Evolutionary conservation across 208 protist genomes (phyloP).

Genomic region (Acanthamoeba sp.): DNA sequence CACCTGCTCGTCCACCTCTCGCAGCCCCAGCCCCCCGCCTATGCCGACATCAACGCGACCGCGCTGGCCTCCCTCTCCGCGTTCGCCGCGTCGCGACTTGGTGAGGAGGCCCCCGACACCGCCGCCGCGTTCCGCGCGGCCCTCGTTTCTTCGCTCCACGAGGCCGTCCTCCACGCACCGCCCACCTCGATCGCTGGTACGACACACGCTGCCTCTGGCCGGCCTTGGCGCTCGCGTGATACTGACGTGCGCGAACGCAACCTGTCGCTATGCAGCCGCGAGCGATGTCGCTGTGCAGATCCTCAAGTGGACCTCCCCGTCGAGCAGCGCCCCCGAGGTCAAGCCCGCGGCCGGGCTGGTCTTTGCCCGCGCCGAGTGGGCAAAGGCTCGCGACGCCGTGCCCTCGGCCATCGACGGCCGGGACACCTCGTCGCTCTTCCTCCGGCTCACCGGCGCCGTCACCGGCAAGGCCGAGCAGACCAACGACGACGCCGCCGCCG

Average conservation of each 20-base stretch:
- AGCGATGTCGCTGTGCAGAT: background rate
- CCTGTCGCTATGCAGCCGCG: background rate
- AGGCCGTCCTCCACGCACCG: background rate
- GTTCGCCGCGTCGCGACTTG: background rate
- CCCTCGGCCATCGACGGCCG: background rate
- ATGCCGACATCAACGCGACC: background rate
- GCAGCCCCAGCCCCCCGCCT: background rate
- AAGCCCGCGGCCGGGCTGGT: background rate
- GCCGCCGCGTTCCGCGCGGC: background rate
- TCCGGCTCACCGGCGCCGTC: constrained; percentile 8
- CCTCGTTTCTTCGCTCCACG: constrained; percentile 22
- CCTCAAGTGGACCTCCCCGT: background rate
- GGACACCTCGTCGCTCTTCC: constrained; percentile 32
- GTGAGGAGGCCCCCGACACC: background rate
- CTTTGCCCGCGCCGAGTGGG: constrained; percentile 6
- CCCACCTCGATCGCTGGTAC: background rate
- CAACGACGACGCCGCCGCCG: background rate
- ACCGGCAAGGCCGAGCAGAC: background rate
- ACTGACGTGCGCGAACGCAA: too few species aligned
- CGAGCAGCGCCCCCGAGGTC: too few species aligned
- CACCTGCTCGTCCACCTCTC: background rate
- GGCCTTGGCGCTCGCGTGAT: too few species aligned
- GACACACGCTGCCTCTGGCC: background rate
- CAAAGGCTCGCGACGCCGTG: constrained; percentile 15
- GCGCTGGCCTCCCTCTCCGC: background rate